Evolutionary conservation across 176 grass and related monocot species (phyloP), one percentile per base, ranked within the genome.

Genomic region (Oryza glumipatula): DNA sequence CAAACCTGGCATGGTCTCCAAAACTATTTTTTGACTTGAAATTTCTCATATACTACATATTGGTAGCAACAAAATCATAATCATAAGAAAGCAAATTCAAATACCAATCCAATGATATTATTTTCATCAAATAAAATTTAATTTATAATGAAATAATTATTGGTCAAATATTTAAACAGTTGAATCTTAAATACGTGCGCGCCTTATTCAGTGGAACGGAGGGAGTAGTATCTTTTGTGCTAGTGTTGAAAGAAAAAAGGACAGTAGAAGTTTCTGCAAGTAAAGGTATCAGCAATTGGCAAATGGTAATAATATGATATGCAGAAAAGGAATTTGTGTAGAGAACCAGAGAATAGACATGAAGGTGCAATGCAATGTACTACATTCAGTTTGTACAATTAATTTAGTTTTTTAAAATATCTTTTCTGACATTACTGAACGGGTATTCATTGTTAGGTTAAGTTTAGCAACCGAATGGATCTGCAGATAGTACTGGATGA

Each of bases 281-380:
- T 22, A 46, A 83, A 45, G 38, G 35, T 14, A 64, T 33, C 65
- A 71, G 76, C 15, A 70, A 47, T 13, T 52, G 58, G 15, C 71
- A 72, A 43, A 72, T 72, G n/a, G 11, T 65, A 65, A 70, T 13
- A 39, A 47, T 11, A 58, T 58, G 21, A n/a, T 63, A 23, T 60
- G 19, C 56, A 60, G 45, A 70, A 77, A 77, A 71, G 1, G 26
- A 72, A 64, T 72, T 52, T 22, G 65, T 58, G 54, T 72, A 49
- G 41, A 73, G 32, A 51, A 72, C 33, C 48, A 12, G 12, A 70
- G 38, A 13, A 47, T 85, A n/a, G 19, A 60, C 3, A 70, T 28
- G 15, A 60, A 48, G 41, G 21, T 86, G 68, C 52, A 66, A 73
- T 73, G 35, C 51, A 71, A 71, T 48, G 14, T 82, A 35, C 39